Evolutionary conservation across 345 rosid genomes (phyloP).

Genomic region (Syzygium oleosum): DNA sequence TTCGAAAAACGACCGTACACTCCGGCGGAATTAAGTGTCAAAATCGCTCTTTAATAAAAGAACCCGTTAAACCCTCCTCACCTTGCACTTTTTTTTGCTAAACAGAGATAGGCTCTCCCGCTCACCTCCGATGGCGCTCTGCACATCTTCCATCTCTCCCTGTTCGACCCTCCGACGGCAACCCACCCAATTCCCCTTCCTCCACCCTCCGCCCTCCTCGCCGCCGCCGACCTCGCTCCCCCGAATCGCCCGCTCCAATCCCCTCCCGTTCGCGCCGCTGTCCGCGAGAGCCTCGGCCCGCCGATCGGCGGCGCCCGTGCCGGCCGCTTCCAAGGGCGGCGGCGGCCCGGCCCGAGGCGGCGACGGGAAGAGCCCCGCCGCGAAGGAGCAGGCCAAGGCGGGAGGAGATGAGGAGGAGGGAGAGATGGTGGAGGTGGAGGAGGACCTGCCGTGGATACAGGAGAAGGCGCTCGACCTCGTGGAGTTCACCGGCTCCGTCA

Average conservation of each 20-base stretch:
- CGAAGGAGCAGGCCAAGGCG: not conserved
- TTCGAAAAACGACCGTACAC: no score
- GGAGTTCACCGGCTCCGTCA: conserved; percentile 84
- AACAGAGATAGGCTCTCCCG: not conserved
- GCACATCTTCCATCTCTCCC: not conserved
- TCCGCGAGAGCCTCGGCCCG: not conserved
- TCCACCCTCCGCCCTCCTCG: not conserved
- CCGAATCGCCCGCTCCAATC: not conserved
- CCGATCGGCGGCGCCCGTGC: not conserved
- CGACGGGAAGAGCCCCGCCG: not conserved
- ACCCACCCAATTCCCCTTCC: not conserved
- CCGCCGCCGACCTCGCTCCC: not conserved
- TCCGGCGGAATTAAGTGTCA: not conserved
- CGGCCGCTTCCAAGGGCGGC: not conserved
- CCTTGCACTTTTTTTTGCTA: not conserved
- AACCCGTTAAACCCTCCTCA: conserved; percentile 1
- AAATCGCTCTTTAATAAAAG: not conserved
- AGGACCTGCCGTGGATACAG: conserved; percentile 88
- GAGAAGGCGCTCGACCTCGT: conserved; percentile 89
- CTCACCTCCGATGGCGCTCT: not conserved
- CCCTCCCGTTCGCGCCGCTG: not conserved
- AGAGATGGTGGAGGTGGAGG: conserved; percentile 67
- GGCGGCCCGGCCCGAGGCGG: not conserved
- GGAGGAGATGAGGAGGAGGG: conserved; percentile 18
- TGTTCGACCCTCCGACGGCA: not conserved